Evolutionary conservation across 148 eudicot genomes (phyloP), one percentile per base, ranked within the genome.

Genomic region (Rheum nobile): DNA sequence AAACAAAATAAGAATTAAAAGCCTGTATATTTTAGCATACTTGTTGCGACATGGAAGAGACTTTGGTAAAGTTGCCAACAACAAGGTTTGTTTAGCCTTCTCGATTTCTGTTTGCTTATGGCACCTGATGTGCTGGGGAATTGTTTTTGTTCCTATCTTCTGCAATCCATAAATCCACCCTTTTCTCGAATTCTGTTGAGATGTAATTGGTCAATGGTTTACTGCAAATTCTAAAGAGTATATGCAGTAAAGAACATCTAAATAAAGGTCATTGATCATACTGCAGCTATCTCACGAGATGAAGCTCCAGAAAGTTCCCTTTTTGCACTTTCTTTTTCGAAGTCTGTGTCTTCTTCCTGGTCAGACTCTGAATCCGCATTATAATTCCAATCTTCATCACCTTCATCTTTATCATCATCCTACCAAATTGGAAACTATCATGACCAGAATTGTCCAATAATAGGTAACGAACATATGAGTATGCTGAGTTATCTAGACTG

Each of bases 31-130:
- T 32, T 65, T 32, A 32, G 68, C 79, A 63, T 85, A 93, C 97
- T 90, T 92, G 82, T 87, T 80, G 76, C 99, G 85, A 72, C 99
- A 92, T 73, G 99, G 99, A 74, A 87, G 89, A 80, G 90, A 96
- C 78, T 90, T 92, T 39, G 99, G 99, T 83, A 92, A 81, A 39
- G 94, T 90, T 76, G 99, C 93, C 77, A 96, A 80, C 32, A 96
- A 71, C 77, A 96, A 83, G 71, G 90, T 85, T 79, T 90, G 85
- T 82, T 96, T 96, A 74, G 99, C 99, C 78, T 84, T 88, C 78
- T 96, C 99, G 79, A 96, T 88, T 71, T 88, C 96, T 61, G 97
- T 96, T 80, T 87, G 94, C 85, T 92, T 90, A 81, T 88, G 97
- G 80, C 83, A 84, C 83, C 99, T 79, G 69, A 88, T 87, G 79